These are phyloP conservation scores for Fusarium cyanostomum DNA, from an alignment of 2,329 filamentous ascomycete genomes.

Conservation along the genomic window DNA sequence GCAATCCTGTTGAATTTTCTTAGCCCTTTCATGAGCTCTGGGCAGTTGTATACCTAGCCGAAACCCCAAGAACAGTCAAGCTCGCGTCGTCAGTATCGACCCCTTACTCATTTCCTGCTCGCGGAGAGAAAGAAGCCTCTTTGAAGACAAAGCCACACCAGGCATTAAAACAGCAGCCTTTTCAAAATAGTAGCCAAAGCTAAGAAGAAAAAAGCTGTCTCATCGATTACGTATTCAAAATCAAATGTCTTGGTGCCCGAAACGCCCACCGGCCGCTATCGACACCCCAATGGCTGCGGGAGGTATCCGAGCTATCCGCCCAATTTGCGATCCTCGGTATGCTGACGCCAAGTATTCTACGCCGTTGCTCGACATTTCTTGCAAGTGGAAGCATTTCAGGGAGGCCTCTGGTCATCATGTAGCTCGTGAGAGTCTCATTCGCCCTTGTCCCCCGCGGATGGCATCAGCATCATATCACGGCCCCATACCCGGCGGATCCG, in stretches of 20 bases:
- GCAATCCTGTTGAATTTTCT: no score
- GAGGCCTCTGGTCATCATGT: neutral
- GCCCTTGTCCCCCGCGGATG: neutral
- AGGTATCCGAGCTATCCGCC: neutral
- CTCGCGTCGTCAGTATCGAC: no score
- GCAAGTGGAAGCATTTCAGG: neutral
- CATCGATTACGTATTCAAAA: neutral
- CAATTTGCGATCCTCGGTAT: neutral
- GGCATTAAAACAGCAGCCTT: neutral
- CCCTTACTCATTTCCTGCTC: no score
- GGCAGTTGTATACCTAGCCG: no score
- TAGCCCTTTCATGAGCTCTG: no score
- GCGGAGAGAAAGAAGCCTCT: no score
- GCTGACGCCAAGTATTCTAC: neutral
- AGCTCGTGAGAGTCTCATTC: neutral
- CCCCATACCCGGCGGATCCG: conserved; percentile 11
- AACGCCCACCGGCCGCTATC: neutral
- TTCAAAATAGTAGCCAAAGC: neutral
- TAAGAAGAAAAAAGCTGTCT: neutral
- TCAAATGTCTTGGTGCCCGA: neutral
- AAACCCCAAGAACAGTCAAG: no score
- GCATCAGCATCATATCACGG: neutral
- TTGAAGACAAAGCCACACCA: neutral
- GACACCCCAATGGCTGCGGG: neutral
- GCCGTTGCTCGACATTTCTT: neutral